Conservation (phyloP, 805 yeast species). For the Metschnikowia borealis region DNA sequence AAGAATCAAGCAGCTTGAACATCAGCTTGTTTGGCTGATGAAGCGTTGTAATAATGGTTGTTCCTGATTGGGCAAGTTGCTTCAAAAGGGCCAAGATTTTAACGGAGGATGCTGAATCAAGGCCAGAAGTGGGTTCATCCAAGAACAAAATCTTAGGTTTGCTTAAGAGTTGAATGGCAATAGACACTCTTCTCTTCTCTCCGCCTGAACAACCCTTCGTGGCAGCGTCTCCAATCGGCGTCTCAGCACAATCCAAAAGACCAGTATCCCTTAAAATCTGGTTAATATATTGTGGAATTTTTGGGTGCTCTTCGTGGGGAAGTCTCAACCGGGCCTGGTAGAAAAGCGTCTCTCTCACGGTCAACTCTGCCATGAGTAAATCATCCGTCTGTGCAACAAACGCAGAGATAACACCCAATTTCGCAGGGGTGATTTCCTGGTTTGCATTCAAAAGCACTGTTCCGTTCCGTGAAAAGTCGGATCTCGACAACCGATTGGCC, state of each 20-base stretch:
- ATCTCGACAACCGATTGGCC: slow-evolving; percentile 49
- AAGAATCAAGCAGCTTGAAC: slow-evolving; percentile 61
- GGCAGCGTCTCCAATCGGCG: slow-evolving; percentile 41
- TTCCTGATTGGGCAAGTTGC: slow-evolving; percentile 56
- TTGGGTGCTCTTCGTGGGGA: slow-evolving; percentile 33
- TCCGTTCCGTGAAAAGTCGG: slow-evolving; percentile 24
- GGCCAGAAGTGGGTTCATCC: slow-evolving; percentile 89
- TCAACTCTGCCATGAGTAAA: slow-evolving; percentile 62
- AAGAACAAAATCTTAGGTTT: slow-evolving; percentile 67
- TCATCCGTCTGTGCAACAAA: slow-evolving; percentile 83
- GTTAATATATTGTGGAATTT: slow-evolving; percentile 49
- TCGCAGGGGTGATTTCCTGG: slow-evolving; percentile 23
- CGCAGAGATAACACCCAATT: slow-evolving; percentile 45
- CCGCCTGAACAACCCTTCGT: slow-evolving; percentile 42
- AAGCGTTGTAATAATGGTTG: slow-evolving; percentile 67
- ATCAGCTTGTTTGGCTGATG: slow-evolving; percentile 79
- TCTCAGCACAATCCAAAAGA: slow-evolving; percentile 70
- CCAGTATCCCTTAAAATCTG: slow-evolving; percentile 65
- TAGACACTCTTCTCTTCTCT: slow-evolving; percentile 78
- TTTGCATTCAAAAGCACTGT: slow-evolving; percentile 22
- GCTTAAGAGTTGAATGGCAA: slow-evolving; percentile 72
- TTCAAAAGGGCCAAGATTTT: slow-evolving; percentile 60
- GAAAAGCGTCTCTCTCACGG: slow-evolving; percentile 72
- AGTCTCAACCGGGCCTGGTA: slow-evolving; percentile 70
- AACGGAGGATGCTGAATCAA: slow-evolving; percentile 75